Evolutionary conservation across 345 rosid genomes (phyloP).

Genomic region (Abelmoschus esculentus): DNA sequence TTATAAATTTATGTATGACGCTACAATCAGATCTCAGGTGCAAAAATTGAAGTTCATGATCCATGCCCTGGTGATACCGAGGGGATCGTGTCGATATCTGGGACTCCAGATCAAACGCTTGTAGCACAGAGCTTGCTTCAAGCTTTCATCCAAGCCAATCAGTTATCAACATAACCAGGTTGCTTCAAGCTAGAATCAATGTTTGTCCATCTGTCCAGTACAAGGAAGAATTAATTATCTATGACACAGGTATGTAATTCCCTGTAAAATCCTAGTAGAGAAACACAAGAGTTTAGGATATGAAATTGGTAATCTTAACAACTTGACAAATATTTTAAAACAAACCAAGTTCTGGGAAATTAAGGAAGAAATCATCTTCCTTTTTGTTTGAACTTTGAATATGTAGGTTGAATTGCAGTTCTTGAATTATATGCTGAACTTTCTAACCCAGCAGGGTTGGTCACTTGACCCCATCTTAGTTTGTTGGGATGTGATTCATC

Average conservation of each 20-base stretch:
- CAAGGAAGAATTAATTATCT: no score
- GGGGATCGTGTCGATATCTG: slow-evolving; percentile 43
- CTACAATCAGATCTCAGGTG: slow-evolving; percentile 50
- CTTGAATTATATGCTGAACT: not conserved
- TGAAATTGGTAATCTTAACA: not conserved
- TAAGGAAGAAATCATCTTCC: not conserved
- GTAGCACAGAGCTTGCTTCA: slow-evolving; percentile 51
- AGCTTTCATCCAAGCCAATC: slow-evolving; percentile 22
- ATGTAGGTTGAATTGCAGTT: not conserved
- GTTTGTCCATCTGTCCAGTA: not conserved
- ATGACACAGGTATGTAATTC: not conserved
- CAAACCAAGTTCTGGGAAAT: not conserved
- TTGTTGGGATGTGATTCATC: not conserved
- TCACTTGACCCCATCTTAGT: no score
- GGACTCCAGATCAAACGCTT: slow-evolving; percentile 46
- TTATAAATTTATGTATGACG: slow-evolving; percentile 5
- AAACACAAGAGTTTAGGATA: not conserved
- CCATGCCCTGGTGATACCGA: slow-evolving; percentile 34
- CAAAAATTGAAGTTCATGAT: slow-evolving; percentile 40
- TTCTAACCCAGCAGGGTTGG: not conserved
- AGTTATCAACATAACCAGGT: not conserved
- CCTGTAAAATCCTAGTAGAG: not conserved
- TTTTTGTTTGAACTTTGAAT: not conserved
- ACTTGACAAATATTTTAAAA: not conserved
- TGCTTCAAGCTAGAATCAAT: not conserved